These are phyloP conservation scores for Leccinum subfulvum DNA, from an alignment of 1,284 basidiomycete genomes.

Conservation along the genomic window DNA sequence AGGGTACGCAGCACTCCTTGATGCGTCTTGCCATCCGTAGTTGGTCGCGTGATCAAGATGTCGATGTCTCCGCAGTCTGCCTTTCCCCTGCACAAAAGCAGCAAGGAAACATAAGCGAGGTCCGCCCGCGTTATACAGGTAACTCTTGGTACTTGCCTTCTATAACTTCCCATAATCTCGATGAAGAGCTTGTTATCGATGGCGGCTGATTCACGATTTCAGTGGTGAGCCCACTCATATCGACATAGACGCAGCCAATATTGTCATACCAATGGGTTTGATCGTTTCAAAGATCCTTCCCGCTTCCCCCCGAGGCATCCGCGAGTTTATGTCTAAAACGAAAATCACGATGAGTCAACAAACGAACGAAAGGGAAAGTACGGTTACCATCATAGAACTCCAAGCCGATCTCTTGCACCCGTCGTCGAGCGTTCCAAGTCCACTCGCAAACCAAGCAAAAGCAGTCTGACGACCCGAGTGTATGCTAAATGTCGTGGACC, in stretches of 20 bases:
- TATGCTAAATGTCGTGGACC: not conserved
- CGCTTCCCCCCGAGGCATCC: slow-evolving; percentile 86
- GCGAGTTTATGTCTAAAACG: slow-evolving; percentile 61
- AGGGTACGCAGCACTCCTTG: slow-evolving; percentile 61
- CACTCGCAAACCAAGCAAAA: slow-evolving; percentile 70
- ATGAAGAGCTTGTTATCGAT: slow-evolving; percentile 75
- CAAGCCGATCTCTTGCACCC: slow-evolving; percentile 74
- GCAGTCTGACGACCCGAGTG: slow-evolving; percentile 59
- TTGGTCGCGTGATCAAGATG: slow-evolving; percentile 77
- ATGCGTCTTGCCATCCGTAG: slow-evolving; percentile 72
- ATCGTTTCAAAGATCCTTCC: slow-evolving; percentile 70
- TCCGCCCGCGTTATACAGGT: not conserved
- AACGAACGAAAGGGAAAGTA: not conserved
- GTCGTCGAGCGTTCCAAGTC: slow-evolving; percentile 79
- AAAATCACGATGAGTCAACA: not conserved
- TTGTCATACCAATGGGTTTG: slow-evolving; percentile 56
- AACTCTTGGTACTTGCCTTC: slow-evolving; percentile 49
- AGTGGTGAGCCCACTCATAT: not conserved
- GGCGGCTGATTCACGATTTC: slow-evolving; percentile 44
- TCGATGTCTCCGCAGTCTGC: slow-evolving; percentile 87
- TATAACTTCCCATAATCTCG: slow-evolving; percentile 88
- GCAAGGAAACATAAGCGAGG: slow-evolving; percentile 3
- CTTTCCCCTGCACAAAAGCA: slow-evolving; percentile 54
- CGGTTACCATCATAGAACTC: slow-evolving; percentile 70
- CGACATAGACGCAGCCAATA: not conserved